Conservation (phyloP, 1,139 yeast species). For the Tardiomyces blankii region DNA sequence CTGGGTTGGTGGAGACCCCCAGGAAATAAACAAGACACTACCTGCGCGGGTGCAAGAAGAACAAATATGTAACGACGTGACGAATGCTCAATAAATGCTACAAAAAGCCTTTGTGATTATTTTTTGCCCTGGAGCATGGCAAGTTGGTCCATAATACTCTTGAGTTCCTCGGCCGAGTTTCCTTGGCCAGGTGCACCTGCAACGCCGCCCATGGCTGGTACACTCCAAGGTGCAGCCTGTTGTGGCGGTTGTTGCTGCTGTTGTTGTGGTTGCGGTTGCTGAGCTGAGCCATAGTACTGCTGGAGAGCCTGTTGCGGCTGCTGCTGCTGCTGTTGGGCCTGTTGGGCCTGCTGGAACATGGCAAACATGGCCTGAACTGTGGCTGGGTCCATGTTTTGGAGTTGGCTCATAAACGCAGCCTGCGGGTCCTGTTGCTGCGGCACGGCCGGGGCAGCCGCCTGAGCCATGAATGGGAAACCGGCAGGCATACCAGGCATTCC, state of each 20-base stretch:
- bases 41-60: too few relatives aligned
- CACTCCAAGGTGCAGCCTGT: slow-evolving; percentile 2
- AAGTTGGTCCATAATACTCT: slow-evolving; percentile 20
- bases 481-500: slow-evolving; percentile 12
- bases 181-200: slow-evolving; percentile 1
- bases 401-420: slow-evolving; percentile 15
- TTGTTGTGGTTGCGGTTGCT: slow-evolving; percentile 18
- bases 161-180: slow-evolving; percentile 14
- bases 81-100: too few relatives aligned
- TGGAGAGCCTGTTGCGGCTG: neutral
- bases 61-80: too few relatives aligned
- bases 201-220: neutral
- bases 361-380: slow-evolving; percentile 20
- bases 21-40: too few relatives aligned
- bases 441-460: neutral
- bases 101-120: neutral
- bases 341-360: slow-evolving; percentile 12
- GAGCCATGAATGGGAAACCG: slow-evolving; percentile 4
- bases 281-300: neutral
- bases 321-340: neutral
- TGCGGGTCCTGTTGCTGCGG: neutral
- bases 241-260: slow-evolving; percentile 12
- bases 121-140: slow-evolving; percentile 15
- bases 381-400: slow-evolving; percentile 24
- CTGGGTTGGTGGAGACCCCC: too few relatives aligned